Evolutionary conservation across 768 basidiomycete genomes (phyloP).

Genomic region (Boletus tylopilopsis): DNA sequence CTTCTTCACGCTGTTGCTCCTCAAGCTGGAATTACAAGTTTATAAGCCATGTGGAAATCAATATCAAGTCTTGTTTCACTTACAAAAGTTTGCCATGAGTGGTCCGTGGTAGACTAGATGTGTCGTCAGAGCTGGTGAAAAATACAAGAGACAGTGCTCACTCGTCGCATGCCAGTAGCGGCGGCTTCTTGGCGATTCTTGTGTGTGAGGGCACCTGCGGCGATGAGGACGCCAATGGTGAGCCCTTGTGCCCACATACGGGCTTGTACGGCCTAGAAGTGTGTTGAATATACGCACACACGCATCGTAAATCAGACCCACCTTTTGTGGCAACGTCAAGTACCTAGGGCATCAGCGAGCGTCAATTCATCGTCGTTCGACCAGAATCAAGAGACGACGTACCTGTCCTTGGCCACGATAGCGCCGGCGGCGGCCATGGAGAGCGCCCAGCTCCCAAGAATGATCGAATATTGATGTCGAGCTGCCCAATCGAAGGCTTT

Average conservation of each 20-base stretch:
- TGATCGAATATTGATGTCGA: slow-evolving; percentile 69
- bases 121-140: background rate
- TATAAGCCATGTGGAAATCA: background rate
- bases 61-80: slow-evolving; percentile 1
- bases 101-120: slow-evolving; percentile 18
- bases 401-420: slow-evolving; percentile 62
- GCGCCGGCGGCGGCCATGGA: slow-evolving; percentile 62
- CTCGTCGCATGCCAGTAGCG: slow-evolving; percentile 15
- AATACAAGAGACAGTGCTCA: background rate
- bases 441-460: slow-evolving; percentile 71
- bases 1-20: slow-evolving; percentile 25
- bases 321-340: slow-evolving; percentile 28
- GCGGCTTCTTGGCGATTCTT: slow-evolving; percentile 41
- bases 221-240: slow-evolving; percentile 71
- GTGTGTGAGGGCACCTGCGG: slow-evolving; percentile 64
- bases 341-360: slow-evolving; percentile 9
- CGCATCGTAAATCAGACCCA: background rate
- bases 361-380: background rate
- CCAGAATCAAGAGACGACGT: background rate
- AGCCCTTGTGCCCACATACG: slow-evolving; percentile 89
- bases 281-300: slow-evolving; percentile 8
- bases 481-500: slow-evolving; percentile 61
- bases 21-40: slow-evolving; percentile 18
- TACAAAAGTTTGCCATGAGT: slow-evolving; percentile 29
- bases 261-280: slow-evolving; percentile 68